These are phyloP conservation scores for Pseudonectria buxi DNA, from an alignment of 2,329 filamentous ascomycete genomes.

Conservation along the genomic window DNA sequence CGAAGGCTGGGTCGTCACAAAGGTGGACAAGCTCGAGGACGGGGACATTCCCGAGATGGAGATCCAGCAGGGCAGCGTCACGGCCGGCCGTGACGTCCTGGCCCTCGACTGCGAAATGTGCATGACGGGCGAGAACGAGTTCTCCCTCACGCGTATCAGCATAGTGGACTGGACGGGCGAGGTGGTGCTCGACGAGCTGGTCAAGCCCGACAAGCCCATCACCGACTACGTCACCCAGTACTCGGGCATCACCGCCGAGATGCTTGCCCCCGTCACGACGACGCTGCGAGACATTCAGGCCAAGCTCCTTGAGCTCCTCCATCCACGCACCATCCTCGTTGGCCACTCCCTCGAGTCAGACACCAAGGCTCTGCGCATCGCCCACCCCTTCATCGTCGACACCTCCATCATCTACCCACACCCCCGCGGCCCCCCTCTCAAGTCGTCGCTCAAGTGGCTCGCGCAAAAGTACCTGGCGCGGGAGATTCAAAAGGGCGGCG, in stretches of 20 bases:
- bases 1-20: constrained; percentile 77
- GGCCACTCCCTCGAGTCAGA: constrained; percentile 81
- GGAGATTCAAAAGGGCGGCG: constrained; percentile 79
- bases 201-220: constrained; percentile 84
- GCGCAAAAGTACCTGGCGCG: constrained; percentile 77
- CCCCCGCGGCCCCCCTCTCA: constrained; percentile 79
- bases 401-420: constrained; percentile 88
- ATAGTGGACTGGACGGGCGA: constrained; percentile 79
- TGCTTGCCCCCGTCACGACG: constrained; percentile 77
- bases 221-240: constrained; percentile 86
- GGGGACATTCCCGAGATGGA: constrained; percentile 61
- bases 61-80: constrained; percentile 75
- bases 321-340: constrained; percentile 65
- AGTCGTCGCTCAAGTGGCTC: constrained; percentile 85
- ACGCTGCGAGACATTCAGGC: constrained; percentile 76
- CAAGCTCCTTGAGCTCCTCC: constrained; percentile 65
- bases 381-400: constrained; percentile 90
- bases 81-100: constrained; percentile 70
- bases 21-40: constrained; percentile 59
- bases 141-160: constrained; percentile 83
- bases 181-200: constrained; percentile 79
- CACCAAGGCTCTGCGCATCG: constrained; percentile 74
- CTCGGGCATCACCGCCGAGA: constrained; percentile 85
- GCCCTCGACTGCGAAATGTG: constrained; percentile 98
- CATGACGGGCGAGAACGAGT: constrained; percentile 70